Evolutionary conservation across 371 early-diverging fungal genomes (phyloP), one percentile per base, ranked within the genome.

Genomic region (Mucor racemosus): DNA sequence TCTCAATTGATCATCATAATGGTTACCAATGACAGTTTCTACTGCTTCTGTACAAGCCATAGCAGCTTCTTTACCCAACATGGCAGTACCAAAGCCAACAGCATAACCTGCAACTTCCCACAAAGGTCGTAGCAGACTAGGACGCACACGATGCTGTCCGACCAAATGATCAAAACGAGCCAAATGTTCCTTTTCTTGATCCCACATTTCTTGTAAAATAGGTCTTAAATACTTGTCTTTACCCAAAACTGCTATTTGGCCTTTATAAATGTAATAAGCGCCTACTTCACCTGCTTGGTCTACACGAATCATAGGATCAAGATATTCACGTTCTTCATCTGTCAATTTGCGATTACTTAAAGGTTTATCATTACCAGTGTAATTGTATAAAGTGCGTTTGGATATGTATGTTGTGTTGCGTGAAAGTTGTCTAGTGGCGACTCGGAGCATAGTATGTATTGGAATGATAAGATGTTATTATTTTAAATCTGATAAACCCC

Each of bases 1-100:
- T 34, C 95, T 81, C 42, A 95, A 67, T 74, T 95, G 95, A 64
- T 97, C 96, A 72, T 98, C 95, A 75, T 98, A 98, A 71, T 98
- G 98, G 46, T 90, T 80, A n/a, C 98, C 98, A 77, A 98, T 97
- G 15, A 93, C 94, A 0, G 97, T 95, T 77, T 98, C 99, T 15
- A 97, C 99, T 1, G 98, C 98, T 71, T 98, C 99, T 0, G 99
- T 98, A 77, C 97, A 97, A 4, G 96, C 95, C 98, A 98, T 98
- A 31, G 97, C 97, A 6, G 96, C 96, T 64, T 95, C 93, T 68
- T 93, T 91, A 14, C 98, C 98, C 73, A 98, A 68, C 62, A 94
- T 57, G 6, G 97, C 98, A 0, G 98, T 95, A 5, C 88, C 90
- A 26, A 86, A 91, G 17, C 98, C 98, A 7, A 97, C 82, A 0